Evolutionary conservation across 441 rosid genomes (phyloP), one percentile per base, ranked within the genome.

Genomic region (Brassica balearica): DNA sequence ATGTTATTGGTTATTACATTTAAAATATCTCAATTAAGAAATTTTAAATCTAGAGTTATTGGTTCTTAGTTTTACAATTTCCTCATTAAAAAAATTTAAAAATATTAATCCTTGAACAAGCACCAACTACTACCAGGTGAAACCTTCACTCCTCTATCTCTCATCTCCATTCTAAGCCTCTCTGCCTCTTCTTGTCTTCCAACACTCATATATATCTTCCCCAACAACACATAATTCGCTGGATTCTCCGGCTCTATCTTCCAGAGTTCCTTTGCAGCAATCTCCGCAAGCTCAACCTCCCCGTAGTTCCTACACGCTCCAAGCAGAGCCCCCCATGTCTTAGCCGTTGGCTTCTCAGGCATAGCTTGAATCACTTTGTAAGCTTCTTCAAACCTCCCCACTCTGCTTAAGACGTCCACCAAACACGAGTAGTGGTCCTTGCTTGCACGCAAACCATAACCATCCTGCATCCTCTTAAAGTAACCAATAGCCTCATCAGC

Each of bases 261-360:
- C 73, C 77, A 78, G 79, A 89, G 71, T 34, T 83, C 87, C 75
- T 69, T 85, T 10, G 85, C 90, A 7, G 90, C 88, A 81, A 86
- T 80, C 86, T 87, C 91, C 6, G 89, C 92, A 0, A 88, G 85
- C 81, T 87, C 88, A 27, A 88, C 81, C 65, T 88, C 90, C 12
- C 85, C 89, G 8, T 90, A 87, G 74, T 83, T 90, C 79, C 78
- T 77, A 82, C 95, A 88, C 20, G 91, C 92, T 62, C 91, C 89
- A 11, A 89, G 87, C 73, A 90, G 77, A 1, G 93, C 91, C 15
- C 95, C 90, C 95, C 93, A 90, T 36, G 92, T 87, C 77, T 80
- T 88, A 53, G 87, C 88, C 6, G 90, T 87, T 36, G 86, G 86
- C 76, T 85, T 81, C 46, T 78, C 83, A 15, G 93, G 87, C 88